Conservation (phyloP, 768 basidiomycete genomes). For the Kwoniella mangroviensis region DNA sequence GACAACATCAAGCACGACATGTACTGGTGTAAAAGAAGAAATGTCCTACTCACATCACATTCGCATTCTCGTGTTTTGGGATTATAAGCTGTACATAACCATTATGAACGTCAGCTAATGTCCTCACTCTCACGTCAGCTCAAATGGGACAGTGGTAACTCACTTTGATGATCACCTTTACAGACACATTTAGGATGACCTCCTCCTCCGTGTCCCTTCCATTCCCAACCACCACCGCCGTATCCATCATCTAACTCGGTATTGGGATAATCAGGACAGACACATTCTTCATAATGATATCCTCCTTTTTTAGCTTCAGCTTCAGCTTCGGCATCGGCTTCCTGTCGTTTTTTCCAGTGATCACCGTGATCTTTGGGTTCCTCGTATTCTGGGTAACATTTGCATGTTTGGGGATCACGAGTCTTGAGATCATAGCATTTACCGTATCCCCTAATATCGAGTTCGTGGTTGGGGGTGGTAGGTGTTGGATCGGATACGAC, state of each 20-base stretch:
- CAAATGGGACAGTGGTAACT: neutral
- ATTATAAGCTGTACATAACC: slow-evolving; percentile 8
- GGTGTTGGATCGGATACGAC: neutral
- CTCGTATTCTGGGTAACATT: slow-evolving; percentile 16
- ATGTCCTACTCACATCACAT: slow-evolving; percentile 10
- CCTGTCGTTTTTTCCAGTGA: neutral
- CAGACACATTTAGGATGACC: slow-evolving; percentile 14
- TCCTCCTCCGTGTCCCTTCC: slow-evolving; percentile 5
- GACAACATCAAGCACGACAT: too few species aligned
- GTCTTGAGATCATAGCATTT: slow-evolving; percentile 13
- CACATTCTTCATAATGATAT: slow-evolving; percentile 14
- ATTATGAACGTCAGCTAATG: neutral
- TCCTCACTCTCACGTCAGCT: neutral
- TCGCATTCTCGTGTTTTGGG: slow-evolving; percentile 13
- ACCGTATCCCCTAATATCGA: slow-evolving; percentile 10
- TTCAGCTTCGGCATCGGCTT: neutral
- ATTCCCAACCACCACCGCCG: slow-evolving; percentile 2
- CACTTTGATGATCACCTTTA: slow-evolving; percentile 21
- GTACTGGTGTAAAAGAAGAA: too few species aligned
- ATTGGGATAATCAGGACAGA: slow-evolving; percentile 22
- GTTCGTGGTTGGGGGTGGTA: neutral
- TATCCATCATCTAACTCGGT: slow-evolving; percentile 13
- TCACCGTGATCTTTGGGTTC: slow-evolving; percentile 4
- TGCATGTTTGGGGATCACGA: slow-evolving; percentile 14
- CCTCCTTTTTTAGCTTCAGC: slow-evolving; percentile 4